Evolutionary conservation across 805 yeast species (phyloP).

Genomic region (Novakomyces olei): DNA sequence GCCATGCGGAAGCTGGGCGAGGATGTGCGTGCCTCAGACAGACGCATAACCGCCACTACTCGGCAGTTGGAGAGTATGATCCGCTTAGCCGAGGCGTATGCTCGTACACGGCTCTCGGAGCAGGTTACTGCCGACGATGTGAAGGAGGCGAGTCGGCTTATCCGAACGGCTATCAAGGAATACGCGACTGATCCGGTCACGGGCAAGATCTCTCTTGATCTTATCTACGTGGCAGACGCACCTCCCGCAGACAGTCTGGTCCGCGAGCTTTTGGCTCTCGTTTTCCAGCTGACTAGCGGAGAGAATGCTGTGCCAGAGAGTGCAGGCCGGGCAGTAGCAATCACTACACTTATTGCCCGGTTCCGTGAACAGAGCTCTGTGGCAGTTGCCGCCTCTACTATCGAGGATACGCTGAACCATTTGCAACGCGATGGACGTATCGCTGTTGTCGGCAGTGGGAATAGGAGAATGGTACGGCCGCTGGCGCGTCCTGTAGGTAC

Average conservation of each 20-base stretch:
- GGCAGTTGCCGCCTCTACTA: slow-evolving; percentile 47
- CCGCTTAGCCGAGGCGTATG: slow-evolving; percentile 87
- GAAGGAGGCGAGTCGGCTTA: slow-evolving; percentile 76
- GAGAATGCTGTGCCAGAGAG: slow-evolving; percentile 11
- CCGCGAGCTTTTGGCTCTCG: slow-evolving; percentile 32
- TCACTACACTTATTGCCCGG: slow-evolving; percentile 33
- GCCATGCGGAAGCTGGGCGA: slow-evolving; percentile 89
- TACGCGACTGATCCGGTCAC: slow-evolving; percentile 96
- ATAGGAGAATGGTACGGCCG: slow-evolving; percentile 1
- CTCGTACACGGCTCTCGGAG: slow-evolving; percentile 69
- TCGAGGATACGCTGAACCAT: slow-evolving; percentile 43
- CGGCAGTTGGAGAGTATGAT: slow-evolving; percentile 93
- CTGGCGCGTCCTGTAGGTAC: too few relatives aligned
- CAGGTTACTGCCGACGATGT: slow-evolving; percentile 64
- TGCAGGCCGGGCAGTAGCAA: slow-evolving; percentile 32
- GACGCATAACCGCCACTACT: slow-evolving; percentile 91
- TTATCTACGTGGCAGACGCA: slow-evolving; percentile 86
- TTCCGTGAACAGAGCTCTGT: slow-evolving; percentile 45
- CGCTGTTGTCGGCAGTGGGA: slow-evolving; percentile 30
- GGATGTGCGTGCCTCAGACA: slow-evolving; percentile 64
- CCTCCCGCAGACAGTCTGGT: slow-evolving; percentile 46
- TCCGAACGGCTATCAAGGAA: slow-evolving; percentile 83
- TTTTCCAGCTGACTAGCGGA: slow-evolving; percentile 18
- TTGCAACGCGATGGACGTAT: slow-evolving; percentile 52
- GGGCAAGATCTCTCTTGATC: slow-evolving; percentile 91